Percentiles rank a stretch among this genome's conserved stretches.
Conservation (phyloP, 2,329 filamentous ascomycete genomes). For the Aspergillus sp. region DNA sequence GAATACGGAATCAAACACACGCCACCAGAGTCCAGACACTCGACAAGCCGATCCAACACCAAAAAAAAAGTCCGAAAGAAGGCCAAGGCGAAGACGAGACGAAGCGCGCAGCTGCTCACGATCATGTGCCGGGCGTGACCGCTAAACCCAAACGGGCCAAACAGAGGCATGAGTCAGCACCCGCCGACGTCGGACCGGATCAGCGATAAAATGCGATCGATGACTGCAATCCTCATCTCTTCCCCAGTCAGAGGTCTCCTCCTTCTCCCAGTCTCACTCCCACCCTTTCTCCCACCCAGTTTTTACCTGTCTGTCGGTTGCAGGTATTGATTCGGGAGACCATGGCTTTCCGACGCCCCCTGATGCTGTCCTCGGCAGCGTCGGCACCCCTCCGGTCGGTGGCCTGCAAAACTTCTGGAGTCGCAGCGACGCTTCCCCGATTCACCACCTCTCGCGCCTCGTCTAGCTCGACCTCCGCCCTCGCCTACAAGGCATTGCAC, state of each 20-base stretch:
- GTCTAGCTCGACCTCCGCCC: slow-evolving; percentile 77
- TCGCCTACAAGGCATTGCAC: slow-evolving; percentile 96
- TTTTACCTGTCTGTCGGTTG: slow-evolving; percentile 8
- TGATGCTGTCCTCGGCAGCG: slow-evolving; percentile 33
- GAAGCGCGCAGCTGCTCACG: background rate
- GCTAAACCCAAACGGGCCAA: slow-evolving; percentile 17
- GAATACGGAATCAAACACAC: background rate
- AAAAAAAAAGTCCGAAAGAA: background rate
- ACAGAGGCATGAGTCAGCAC: slow-evolving; percentile 33
- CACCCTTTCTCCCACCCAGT: background rate
- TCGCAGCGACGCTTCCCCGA: slow-evolving; percentile 28
- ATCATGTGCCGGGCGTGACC: slow-evolving; percentile 1
- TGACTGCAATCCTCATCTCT: slow-evolving; percentile 11
- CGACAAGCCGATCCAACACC: too few species aligned
- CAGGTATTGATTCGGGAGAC: slow-evolving; percentile 18
- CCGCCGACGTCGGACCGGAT: slow-evolving; percentile 36
- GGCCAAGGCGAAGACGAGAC: background rate
- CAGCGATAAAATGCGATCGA: slow-evolving; percentile 20
- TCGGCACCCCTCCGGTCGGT: slow-evolving; percentile 30
- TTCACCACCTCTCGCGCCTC: slow-evolving; percentile 34
- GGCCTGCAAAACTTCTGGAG: slow-evolving; percentile 28
- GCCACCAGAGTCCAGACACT: background rate
- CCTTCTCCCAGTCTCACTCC: slow-evolving; percentile 4
- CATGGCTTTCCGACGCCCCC: slow-evolving; percentile 42
- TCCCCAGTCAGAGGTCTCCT: background rate